These are phyloP conservation scores for Antitrichia curtipendula DNA, from an alignment of 225 moss, liverwort and hornwort species.

Conservation along the genomic window DNA sequence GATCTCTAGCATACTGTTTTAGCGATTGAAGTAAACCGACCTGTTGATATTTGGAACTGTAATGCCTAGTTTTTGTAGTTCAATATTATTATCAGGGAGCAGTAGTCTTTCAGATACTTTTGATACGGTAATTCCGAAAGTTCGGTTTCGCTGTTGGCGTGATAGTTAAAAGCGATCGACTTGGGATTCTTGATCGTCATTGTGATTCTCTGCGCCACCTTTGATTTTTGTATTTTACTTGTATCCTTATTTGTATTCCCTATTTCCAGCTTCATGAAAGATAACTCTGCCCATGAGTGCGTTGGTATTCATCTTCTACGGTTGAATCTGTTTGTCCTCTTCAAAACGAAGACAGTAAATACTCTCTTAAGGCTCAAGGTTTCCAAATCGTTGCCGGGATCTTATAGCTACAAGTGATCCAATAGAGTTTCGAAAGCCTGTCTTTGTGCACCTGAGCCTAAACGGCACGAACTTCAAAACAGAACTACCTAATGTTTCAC, in stretches of 20 bases:
- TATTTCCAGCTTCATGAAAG: not conserved
- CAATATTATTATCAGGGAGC: not conserved
- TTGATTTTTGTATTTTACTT: not conserved
- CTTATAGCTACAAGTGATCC: not conserved
- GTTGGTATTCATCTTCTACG: not conserved
- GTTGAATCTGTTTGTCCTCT: not conserved
- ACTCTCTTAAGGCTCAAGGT: not conserved
- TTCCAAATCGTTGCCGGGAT: not conserved
- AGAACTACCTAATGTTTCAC: too few species aligned
- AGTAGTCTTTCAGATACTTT: not conserved
- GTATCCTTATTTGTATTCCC: not conserved
- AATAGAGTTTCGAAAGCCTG: not conserved
- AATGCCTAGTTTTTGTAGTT: not conserved
- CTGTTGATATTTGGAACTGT: not conserved
- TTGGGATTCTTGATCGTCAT: not conserved
- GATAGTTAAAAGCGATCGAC: not conserved
- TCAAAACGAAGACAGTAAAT: not conserved
- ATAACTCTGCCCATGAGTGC: not conserved
- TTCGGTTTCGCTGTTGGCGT: not conserved
- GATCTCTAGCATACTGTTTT: not conserved
- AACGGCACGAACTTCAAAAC: not conserved
- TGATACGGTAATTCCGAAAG: not conserved
- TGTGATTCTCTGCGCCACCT: not conserved
- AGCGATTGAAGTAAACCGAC: not conserved
- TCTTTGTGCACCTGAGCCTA: not conserved